Conservation (phyloP, 805 yeast genomes). For the Metschnikowia arizonensis region DNA sequence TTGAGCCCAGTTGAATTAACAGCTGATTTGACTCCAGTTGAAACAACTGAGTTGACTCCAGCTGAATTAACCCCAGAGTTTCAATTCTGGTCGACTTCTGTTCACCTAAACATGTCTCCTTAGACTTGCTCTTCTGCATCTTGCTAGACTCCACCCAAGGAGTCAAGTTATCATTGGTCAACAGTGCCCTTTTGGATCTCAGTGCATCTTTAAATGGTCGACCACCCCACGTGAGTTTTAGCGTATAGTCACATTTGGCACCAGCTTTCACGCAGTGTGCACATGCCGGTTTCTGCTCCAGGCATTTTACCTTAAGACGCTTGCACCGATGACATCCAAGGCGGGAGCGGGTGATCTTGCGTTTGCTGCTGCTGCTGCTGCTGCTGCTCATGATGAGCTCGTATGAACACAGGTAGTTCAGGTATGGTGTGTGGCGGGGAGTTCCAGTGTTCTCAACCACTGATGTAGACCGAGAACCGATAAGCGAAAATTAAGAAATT, state of each 20-base stretch:
- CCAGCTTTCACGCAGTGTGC: conserved; percentile 47
- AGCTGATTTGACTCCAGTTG: too few relatives aligned
- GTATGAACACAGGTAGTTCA: too few relatives aligned
- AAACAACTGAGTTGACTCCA: too few relatives aligned
- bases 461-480: not conserved
- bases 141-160: not conserved
- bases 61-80: too few relatives aligned
- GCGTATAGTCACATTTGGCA: conserved; percentile 55
- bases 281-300: conserved; percentile 63
- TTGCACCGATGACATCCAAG: conserved; percentile 63
- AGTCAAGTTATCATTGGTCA: not conserved
- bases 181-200: not conserved
- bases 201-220: conserved; percentile 48
- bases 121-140: not conserved
- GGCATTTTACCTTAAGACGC: conserved; percentile 61
- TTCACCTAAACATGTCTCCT: not conserved
- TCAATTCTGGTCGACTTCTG: too few relatives aligned
- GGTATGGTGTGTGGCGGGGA: not conserved
- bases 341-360: conserved; percentile 43
- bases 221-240: conserved; percentile 72
- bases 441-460: not conserved
- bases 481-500: not conserved
- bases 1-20: too few relatives aligned
- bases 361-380: conserved; percentile 7
- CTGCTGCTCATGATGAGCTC: conserved; percentile 1